These are phyloP conservation scores for Cladophialophora chaetospira DNA, from an alignment of 2,329 filamentous ascomycete genomes.

Conservation along the genomic window DNA sequence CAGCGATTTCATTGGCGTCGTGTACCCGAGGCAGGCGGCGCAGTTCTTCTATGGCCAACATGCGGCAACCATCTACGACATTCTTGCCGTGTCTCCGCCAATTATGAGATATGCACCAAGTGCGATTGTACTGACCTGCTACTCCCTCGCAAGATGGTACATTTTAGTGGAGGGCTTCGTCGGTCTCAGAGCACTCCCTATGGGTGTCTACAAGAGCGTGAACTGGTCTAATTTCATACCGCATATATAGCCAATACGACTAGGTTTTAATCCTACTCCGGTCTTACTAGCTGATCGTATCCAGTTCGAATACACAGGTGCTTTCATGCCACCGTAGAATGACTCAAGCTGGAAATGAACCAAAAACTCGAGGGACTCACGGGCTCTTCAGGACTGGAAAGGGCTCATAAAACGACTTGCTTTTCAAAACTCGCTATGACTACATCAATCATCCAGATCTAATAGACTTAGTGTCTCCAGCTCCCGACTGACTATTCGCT, in stretches of 20 bases:
- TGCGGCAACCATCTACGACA: conserved; percentile 7
- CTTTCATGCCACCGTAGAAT: too few relatives aligned
- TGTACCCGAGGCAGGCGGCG: neutral
- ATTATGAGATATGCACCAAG: conserved; percentile 8
- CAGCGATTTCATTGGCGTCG: neutral
- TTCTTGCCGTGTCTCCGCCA: conserved; percentile 6
- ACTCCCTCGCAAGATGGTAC: conserved; percentile 6
- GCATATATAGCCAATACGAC: conserved; percentile 11
- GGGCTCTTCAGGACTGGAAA: too few relatives aligned
- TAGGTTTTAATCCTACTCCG: too few relatives aligned
- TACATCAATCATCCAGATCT: conserved; percentile 44
- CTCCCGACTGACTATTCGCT: conserved; percentile 60
- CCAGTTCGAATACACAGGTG: too few relatives aligned
- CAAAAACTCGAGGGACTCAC: too few relatives aligned
- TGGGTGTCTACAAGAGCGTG: conserved; percentile 6
- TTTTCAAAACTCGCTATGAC: too few relatives aligned
- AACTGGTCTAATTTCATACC: conserved; percentile 14
- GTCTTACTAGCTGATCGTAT: too few relatives aligned
- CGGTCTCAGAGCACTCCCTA: conserved; percentile 8
- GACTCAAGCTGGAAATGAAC: too few relatives aligned
- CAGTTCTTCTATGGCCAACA: neutral
- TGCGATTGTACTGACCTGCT: too few relatives aligned
- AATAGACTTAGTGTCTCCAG: conserved; percentile 60
- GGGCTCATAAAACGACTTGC: too few relatives aligned
- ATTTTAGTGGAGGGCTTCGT: conserved; percentile 14